phyloP scores from a whole-genome alignment of 805 yeast genomes.

The Grigorovia jiainica region DNA sequence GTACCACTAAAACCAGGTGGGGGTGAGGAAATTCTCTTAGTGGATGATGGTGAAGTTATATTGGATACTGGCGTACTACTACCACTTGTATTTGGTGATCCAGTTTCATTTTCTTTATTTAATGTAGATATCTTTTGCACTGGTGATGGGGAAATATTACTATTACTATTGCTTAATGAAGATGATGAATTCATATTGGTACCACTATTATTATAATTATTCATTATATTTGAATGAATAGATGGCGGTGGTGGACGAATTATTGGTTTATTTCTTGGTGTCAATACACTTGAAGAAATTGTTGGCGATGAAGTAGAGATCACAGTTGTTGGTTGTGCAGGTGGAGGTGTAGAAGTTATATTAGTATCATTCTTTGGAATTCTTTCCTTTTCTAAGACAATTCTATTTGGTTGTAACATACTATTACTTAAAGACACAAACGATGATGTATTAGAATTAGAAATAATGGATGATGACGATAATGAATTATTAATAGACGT shows the following conservation, averaged over 20 bases:
- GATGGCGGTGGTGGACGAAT: constrained; percentile 19
- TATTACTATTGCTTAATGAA: background rate
- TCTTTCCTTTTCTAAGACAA: background rate
- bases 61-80: constrained; percentile 6
- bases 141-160: no score
- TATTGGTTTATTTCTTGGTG: constrained; percentile 3
- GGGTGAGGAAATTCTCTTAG: constrained; percentile 20
- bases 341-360: no score
- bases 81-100: no score
- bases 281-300: background rate
- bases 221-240: background rate
- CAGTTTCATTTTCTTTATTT: background rate
- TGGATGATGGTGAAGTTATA: constrained; percentile 5
- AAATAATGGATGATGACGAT: background rate
- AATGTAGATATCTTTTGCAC: no score
- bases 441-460: constrained; percentile 4
- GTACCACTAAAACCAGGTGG: constrained; percentile 33
- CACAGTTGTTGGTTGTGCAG: background rate
- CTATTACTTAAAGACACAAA: constrained; percentile 1
- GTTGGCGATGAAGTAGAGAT: background rate
- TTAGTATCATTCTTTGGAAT: no score
- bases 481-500: background rate
- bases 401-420: constrained; percentile 6
- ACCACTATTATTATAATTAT: background rate
- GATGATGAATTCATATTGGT: background rate